A percentile compares a stretch with the other conserved stretches of the same genome.
These are phyloP conservation scores for Metschnikowia shivogae DNA, from an alignment of 805 yeast genomes.

Conservation along the genomic window DNA sequence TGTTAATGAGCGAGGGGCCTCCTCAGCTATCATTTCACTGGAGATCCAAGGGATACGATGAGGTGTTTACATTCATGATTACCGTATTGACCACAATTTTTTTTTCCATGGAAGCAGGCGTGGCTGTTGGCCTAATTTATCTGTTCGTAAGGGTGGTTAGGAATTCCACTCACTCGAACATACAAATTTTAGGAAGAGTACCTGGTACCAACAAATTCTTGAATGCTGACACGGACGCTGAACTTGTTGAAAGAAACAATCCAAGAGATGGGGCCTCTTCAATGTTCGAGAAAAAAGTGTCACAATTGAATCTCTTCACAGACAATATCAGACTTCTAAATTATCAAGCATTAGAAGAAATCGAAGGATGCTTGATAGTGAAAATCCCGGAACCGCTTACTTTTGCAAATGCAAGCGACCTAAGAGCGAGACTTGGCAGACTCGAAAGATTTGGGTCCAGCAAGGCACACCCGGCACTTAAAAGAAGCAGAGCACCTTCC, in stretches of 20 bases:
- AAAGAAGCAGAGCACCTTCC: conserved; percentile 29
- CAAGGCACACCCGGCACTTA: conserved; percentile 41
- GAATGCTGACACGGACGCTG: conserved; percentile 34
- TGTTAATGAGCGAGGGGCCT: conserved; percentile 57
- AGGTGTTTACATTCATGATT: conserved; percentile 61
- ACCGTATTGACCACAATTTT: conserved; percentile 62
- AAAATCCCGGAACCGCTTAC: conserved; percentile 44
- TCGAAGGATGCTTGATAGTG: conserved; percentile 42
- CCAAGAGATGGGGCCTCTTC: neutral
- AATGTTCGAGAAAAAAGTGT: conserved; percentile 6
- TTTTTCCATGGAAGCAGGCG: conserved; percentile 82
- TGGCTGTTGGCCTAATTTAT: conserved; percentile 78
- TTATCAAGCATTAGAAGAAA: conserved; percentile 36
- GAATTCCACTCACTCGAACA: conserved; percentile 76
- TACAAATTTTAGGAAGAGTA: conserved; percentile 73
- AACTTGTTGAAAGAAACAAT: neutral
- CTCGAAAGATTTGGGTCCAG: conserved; percentile 43
- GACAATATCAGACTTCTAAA: conserved; percentile 34
- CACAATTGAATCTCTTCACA: conserved; percentile 31
- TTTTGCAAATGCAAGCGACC: conserved; percentile 39
- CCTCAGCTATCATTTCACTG: conserved; percentile 68
- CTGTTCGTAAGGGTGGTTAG: conserved; percentile 75
- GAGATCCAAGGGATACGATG: conserved; percentile 70
- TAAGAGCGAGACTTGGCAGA: conserved; percentile 34
- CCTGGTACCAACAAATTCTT: conserved; percentile 37